phyloP scores from a whole-genome alignment of 306 rosid genomes.

The Quercus ilex region DNA sequence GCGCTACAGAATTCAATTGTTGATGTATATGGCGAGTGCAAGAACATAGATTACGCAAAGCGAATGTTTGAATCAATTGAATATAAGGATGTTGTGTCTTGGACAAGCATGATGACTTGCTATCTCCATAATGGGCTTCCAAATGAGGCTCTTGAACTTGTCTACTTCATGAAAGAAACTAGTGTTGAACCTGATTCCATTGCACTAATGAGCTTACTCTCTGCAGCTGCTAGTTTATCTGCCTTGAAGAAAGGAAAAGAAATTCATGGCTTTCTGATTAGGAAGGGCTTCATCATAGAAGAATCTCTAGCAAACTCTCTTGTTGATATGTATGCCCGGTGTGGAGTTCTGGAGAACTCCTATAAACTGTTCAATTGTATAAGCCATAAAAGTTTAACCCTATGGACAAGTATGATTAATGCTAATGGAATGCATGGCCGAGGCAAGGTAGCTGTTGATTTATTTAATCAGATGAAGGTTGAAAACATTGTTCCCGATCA shows the following conservation, averaged over 20 bases:
- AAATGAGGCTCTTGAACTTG: conserved; percentile 57
- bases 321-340: conserved; percentile 68
- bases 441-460: conserved; percentile 55
- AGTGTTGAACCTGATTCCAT: conserved; percentile 50
- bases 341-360: conserved; percentile 56
- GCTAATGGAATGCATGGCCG: conserved; percentile 76
- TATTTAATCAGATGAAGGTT: conserved; percentile 48
- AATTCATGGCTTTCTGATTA: conserved; percentile 59
- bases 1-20: conserved; percentile 57
- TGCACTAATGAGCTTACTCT: conserved; percentile 51
- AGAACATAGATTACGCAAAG: conserved; percentile 39
- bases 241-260: conserved; percentile 73
- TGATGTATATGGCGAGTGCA: conserved; percentile 54
- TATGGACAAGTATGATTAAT: conserved; percentile 75
- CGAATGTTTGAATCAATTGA: conserved; percentile 44
- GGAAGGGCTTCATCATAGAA: conserved; percentile 55
- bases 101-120: conserved; percentile 74
- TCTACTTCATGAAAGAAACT: conserved; percentile 40
- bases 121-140: conserved; percentile 52
- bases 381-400: conserved; percentile 34
- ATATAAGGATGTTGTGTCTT: conserved; percentile 64
- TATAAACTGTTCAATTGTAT: conserved; percentile 37
- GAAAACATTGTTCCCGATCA: conserved; percentile 57
- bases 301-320: conserved; percentile 54
- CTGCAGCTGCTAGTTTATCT: conserved; percentile 62